These are phyloP conservation scores for Fusarium mangiferae DNA, from an alignment of 2,329 filamentous ascomycete genomes.

Conservation along the genomic window DNA sequence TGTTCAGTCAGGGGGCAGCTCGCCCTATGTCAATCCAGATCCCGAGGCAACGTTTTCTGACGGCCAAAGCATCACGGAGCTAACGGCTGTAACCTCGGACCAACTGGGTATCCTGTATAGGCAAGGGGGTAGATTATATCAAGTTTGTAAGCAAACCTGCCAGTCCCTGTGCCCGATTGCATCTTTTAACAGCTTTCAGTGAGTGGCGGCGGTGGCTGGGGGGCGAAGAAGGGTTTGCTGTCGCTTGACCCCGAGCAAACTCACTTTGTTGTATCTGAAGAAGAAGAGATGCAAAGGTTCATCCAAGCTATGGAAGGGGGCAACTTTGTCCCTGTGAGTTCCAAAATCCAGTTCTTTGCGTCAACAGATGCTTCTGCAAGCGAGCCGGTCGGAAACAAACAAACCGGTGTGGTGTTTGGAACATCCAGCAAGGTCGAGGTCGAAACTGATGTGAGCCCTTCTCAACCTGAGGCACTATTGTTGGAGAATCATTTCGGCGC, in stretches of 20 bases:
- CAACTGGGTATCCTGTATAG: constrained; percentile 51
- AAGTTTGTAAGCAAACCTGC: constrained; percentile 46
- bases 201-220: constrained; percentile 88
- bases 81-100: constrained; percentile 40
- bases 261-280: constrained; percentile 57
- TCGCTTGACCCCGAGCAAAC: constrained; percentile 78
- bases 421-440: constrained; percentile 41
- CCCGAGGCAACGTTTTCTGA: constrained; percentile 38
- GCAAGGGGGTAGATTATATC: constrained; percentile 58
- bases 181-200: constrained; percentile 54
- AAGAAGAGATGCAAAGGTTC: constrained; percentile 65
- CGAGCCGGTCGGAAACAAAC: constrained; percentile 24
- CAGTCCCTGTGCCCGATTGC: not conserved
- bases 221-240: constrained; percentile 79
- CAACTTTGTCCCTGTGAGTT: constrained; percentile 70
- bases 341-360: constrained; percentile 74
- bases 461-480: constrained; percentile 24
- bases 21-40: constrained; percentile 21
- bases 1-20: constrained; percentile 18
- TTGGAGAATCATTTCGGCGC: constrained; percentile 67
- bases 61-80: constrained; percentile 29
- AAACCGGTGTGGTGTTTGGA: constrained; percentile 48
- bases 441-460: constrained; percentile 1
- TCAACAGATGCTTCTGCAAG: constrained; percentile 46
- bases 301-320: constrained; percentile 59